Percentiles rank a stretch among this genome's conserved stretches.
phyloP scores from a whole-genome alignment of 306 rosid genomes.

The Lathyrus aphaca region DNA sequence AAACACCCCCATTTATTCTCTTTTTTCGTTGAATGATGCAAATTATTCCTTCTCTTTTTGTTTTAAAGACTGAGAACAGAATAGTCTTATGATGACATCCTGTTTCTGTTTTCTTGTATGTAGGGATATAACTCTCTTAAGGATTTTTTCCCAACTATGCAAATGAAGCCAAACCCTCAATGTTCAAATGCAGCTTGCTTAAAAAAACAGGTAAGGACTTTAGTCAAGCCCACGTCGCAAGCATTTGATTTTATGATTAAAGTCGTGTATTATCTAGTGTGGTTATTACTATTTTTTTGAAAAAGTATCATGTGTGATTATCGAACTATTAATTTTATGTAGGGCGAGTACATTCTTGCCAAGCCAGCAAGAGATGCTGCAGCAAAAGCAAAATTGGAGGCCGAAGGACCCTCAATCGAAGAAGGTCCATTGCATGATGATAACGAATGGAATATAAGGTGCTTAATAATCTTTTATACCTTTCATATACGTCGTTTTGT shows the following conservation, averaged over 20 bases:
- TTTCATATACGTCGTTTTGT: background rate
- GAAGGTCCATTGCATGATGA: slow-evolving; percentile 82
- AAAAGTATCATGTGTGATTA: slow-evolving; percentile 13
- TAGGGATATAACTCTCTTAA: slow-evolving; percentile 98
- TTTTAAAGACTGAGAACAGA: slow-evolving; percentile 3
- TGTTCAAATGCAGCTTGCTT: slow-evolving; percentile 89
- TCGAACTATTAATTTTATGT: slow-evolving; percentile 42
- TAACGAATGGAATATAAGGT: slow-evolving; percentile 99
- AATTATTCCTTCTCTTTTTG: slow-evolving; percentile 14
- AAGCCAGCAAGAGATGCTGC: slow-evolving; percentile 94
- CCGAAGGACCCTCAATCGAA: slow-evolving; percentile 54
- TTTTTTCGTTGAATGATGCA: background rate
- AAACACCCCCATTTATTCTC: slow-evolving; percentile 25
- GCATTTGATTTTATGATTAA: slow-evolving; percentile 21
- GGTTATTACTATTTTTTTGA: background rate
- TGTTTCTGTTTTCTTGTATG: slow-evolving; percentile 36
- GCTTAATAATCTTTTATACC: slow-evolving; percentile 34
- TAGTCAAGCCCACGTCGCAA: slow-evolving; percentile 21
- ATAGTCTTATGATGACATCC: slow-evolving; percentile 12
- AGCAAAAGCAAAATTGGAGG: slow-evolving; percentile 76
- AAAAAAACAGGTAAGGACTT: slow-evolving; percentile 70
- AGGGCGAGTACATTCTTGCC: slow-evolving; percentile 71
- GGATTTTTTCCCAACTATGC: slow-evolving; percentile 96
- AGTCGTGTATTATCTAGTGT: slow-evolving; percentile 7
- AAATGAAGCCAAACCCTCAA: slow-evolving; percentile 98